phyloP scores from a whole-genome alignment of 352 stramenopile genomes.

The Phytophthora idaei region DNA sequence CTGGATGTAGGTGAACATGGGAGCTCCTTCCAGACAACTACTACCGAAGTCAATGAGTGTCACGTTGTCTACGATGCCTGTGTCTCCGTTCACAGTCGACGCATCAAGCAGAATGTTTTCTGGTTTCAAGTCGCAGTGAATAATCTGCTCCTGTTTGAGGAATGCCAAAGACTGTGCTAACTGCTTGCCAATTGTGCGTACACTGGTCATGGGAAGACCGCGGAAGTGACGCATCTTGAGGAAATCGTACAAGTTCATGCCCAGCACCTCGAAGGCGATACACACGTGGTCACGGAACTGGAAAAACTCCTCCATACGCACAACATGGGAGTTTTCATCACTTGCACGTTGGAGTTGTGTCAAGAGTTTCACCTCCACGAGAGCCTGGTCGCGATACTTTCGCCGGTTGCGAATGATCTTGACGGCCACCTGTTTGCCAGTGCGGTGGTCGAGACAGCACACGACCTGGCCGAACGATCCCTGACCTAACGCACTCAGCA shows the following conservation, averaged over 20 bases:
- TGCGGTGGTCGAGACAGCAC: constrained; percentile 89
- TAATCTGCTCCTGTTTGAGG: constrained; percentile 82
- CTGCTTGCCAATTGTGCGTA: constrained; percentile 91
- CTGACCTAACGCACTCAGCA: constrained; percentile 95
- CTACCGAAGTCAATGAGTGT: constrained; percentile 98
- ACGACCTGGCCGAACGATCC: constrained; percentile 99
- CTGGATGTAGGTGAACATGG: constrained; percentile 97
- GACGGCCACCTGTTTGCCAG: constrained; percentile 90
- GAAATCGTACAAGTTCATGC: constrained; percentile 97
- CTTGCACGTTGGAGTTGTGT: constrained; percentile 44
- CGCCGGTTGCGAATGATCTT: constrained; percentile 99
- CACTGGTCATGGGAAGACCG: constrained; percentile 89
- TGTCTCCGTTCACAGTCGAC: constrained; percentile 6
- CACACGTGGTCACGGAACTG: constrained; percentile 95
- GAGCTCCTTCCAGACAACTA: constrained; percentile 91
- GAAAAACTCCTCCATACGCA: constrained; percentile 94
- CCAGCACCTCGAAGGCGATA: constrained; percentile 96
- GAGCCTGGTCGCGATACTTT: constrained; percentile 95
- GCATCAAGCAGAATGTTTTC: constrained; percentile 93
- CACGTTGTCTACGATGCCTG: constrained; percentile 33
- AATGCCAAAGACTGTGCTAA: constrained; percentile 83
- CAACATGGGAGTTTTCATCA: constrained; percentile 67
- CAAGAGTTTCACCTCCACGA: constrained; percentile 96
- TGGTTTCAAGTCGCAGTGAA: constrained; percentile 99
- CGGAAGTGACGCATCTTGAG: constrained; percentile 96